A percentile compares a stretch with the other conserved stretches of the same genome.
These are phyloP conservation scores for Saitozyma podzolica DNA, from an alignment of 768 basidiomycete genomes.

Conservation along the genomic window DNA sequence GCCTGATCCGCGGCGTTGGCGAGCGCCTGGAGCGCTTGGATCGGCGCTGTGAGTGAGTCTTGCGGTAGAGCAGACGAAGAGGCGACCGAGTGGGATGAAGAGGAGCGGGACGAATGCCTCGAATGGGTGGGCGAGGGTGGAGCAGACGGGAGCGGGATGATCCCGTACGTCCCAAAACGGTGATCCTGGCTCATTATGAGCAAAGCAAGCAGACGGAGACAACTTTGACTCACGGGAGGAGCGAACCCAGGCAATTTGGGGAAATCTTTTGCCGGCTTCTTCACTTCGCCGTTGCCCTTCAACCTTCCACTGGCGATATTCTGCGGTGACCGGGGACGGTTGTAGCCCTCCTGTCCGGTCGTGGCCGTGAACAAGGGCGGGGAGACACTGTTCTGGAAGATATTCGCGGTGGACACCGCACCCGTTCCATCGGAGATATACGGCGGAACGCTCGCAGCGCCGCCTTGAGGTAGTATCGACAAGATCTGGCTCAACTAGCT, in stretches of 20 bases:
- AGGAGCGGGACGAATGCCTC: constrained; percentile 23
- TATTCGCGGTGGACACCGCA: constrained; percentile 26
- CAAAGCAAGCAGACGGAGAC: background rate
- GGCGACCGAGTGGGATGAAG: constrained; percentile 82
- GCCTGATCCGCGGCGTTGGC: constrained; percentile 96
- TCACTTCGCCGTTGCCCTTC: background rate
- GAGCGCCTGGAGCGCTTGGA: constrained; percentile 88
- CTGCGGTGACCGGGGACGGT: constrained; percentile 20
- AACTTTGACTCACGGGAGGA: constrained; percentile 63
- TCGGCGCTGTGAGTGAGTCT: constrained; percentile 81
- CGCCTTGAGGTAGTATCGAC: constrained; percentile 26
- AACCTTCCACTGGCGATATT: constrained; percentile 23
- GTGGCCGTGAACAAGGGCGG: constrained; percentile 22
- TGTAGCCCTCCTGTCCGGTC: background rate
- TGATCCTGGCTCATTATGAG: constrained; percentile 61
- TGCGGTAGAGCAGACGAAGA: constrained; percentile 85
- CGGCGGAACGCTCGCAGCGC: background rate
- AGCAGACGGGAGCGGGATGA: constrained; percentile 60
- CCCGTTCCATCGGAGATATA: constrained; percentile 16
- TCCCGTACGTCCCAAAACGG: constrained; percentile 88
- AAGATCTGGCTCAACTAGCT: constrained; percentile 47
- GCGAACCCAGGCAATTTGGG: constrained; percentile 90
- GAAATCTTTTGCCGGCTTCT: constrained; percentile 55
- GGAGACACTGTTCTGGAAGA: constrained; percentile 28
- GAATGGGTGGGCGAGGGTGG: constrained; percentile 60